Base-by-base conservation (phyloP, 192 early-diverging fungal species). In the Backusella macrospora region DNA sequence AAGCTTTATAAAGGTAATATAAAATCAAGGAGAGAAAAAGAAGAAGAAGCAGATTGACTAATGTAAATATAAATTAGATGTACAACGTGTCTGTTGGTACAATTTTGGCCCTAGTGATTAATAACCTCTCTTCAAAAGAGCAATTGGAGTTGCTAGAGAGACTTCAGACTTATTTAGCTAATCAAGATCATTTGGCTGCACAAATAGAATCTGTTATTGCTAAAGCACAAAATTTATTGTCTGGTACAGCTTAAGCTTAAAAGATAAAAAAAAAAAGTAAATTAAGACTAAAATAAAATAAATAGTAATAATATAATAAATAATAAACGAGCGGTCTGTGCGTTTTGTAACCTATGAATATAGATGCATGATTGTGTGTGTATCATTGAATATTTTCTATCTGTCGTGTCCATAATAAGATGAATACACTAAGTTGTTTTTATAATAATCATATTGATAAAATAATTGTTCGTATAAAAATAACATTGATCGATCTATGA, bases 1-100 rank as follows among this genome's bases (percentile, higher is more conserved):
- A 69, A 92, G 90, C 67, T 98, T 98, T 65, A 90, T 94, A 74
- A 92, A 92, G 83, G 86, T 91, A 48, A 48, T 13, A 26, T 59
- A 3, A 13, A 26, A 59, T 59, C 18, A 26, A 26, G 9, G 21
- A 10, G 0, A 59, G 26, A 14, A 34, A 34, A 34, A 34, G 2
- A 59, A 13, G 10, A 8, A 6, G 10, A 5, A 13, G 9, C 52
- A 26, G 21, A 59, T 59, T 59, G 10, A 26, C 29, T 34, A 34
- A 34, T 34, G 29, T 34, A 59, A 23, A 38, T 75, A 10, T 26
- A 59, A 59, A 23, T 59, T 72, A 80, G 78, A 74, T 68, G 46
- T 75, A 80, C 44, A 76, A 80, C 64, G 52, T 80, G 45, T 76
- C 78, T 43, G 78, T 80, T 8, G 78, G 78, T 34, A 73, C 74